phyloP scores from a whole-genome alignment of 495 filamentous ascomycete genomes.

The Podospora didyma region DNA sequence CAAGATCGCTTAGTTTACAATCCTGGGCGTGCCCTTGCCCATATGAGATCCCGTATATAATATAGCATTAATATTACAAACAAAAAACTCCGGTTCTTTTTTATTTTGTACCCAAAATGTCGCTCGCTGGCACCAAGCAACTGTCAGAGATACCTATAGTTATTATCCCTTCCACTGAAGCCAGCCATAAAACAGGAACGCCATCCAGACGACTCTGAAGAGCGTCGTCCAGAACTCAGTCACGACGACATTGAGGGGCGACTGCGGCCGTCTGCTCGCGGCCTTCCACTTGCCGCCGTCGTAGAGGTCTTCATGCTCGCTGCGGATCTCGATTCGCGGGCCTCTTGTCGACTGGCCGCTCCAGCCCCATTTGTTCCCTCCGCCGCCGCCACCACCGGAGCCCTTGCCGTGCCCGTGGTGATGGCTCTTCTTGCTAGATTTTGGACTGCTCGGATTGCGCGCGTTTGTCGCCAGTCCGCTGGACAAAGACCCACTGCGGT shows the following conservation, averaged over 20 bases:
- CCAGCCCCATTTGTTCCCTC: constrained; percentile 37
- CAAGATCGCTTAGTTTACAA: no score
- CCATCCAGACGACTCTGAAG: constrained; percentile 45
- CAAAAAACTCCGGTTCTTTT: background rate
- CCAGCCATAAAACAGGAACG: constrained; percentile 35
- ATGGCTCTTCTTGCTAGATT: constrained; percentile 11
- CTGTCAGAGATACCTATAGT: no score
- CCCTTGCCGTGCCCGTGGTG: constrained; percentile 10
- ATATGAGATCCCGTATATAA: no score
- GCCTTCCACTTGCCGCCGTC: constrained; percentile 32
- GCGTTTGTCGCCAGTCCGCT: constrained; percentile 11
- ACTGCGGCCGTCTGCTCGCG: constrained; percentile 12
- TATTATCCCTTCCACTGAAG: constrained; percentile 36
- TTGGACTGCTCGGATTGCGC: constrained; percentile 3
- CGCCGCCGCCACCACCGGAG: constrained; percentile 4
- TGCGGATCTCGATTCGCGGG: constrained; percentile 42
- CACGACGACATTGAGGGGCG: constrained; percentile 22
- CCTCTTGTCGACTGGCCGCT: constrained; percentile 26
- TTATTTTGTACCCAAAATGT: no score
- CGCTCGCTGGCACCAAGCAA: no score
- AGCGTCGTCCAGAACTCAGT: constrained; percentile 44
- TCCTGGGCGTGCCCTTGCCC: no score
- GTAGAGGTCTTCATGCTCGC: constrained; percentile 31
- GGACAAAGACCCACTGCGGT: constrained; percentile 17
- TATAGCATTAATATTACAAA: background rate